Evolutionary conservation across 2,329 filamentous ascomycete species (phyloP).

Genomic region (Calonectria naviculata): DNA sequence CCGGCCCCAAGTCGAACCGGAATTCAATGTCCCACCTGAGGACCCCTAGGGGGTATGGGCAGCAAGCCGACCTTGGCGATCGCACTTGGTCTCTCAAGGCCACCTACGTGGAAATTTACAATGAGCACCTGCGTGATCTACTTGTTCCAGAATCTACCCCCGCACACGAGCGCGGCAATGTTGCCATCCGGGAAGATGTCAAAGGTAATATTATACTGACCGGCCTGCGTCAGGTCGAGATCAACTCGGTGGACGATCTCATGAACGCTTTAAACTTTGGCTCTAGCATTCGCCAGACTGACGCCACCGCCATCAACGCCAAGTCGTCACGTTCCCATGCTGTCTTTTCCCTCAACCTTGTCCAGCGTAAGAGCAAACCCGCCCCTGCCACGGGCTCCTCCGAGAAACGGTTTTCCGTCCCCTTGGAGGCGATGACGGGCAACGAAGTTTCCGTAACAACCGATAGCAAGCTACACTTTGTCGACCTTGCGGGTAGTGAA

Average conservation of each 20-base stretch:
- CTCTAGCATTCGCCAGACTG: conserved; percentile 93
- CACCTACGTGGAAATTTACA: conserved; percentile 98
- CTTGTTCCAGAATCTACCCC: conserved; percentile 81
- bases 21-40: conserved; percentile 82
- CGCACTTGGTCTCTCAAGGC: conserved; percentile 93
- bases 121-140: conserved; percentile 93
- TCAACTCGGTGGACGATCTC: conserved; percentile 92
- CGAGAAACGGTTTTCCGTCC: conserved; percentile 90
- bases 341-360: conserved; percentile 93
- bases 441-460: conserved; percentile 79
- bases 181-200: conserved; percentile 93
- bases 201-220: conserved; percentile 96
- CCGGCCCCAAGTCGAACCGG: conserved; percentile 62
- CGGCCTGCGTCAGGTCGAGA: conserved; percentile 86
- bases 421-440: conserved; percentile 80
- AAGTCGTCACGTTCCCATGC: conserved; percentile 98
- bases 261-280: conserved; percentile 91
- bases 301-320: conserved; percentile 96
- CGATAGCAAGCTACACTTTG: conserved; percentile 98
- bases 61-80: conserved; percentile 64
- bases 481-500: conserved; percentile 97
- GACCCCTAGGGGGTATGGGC: conserved; percentile 77
- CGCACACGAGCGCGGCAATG: conserved; percentile 75
- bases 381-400: conserved; percentile 60
- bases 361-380: conserved; percentile 80